Evolutionary conservation across 331 rosid genomes (phyloP), one percentile per base, ranked within the genome.

Genomic region (Ulmus americana): DNA sequence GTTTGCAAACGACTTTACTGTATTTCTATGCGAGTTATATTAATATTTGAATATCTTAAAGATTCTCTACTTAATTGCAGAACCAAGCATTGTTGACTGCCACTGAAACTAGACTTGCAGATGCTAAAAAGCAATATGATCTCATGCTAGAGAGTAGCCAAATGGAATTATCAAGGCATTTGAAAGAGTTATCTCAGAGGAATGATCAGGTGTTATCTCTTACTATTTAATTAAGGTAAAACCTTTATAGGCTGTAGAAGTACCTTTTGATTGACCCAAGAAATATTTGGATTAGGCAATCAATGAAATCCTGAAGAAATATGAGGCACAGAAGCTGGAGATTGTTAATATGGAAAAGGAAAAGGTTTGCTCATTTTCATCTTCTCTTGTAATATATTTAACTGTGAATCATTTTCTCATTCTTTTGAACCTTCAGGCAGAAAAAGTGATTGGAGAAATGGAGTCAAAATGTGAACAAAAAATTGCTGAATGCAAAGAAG

Each of bases 101-200:
- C 73, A 71, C 80, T 65, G 95, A 94, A 83, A 81, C 75, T 71
- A 89, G 77, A 76, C 90, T 87, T 47, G 63, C 72, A 42, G 97
- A 89, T 47, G 88, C 88, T 70, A 87, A 74, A 76, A 87, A 84
- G 73, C 88, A 94, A 68, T 85, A 83, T 59, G 86, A 94, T 74
- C 72, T 71, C 68, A 82, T 94, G 98, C 80, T 84, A 64, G 97
- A 94, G 69, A 81, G 71, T 74, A 84, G 89, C 64, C 90, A 87
- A 56, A 75, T 75, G 44, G 98, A 94, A 57, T 65, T 94, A 70
- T 89, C 95, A 41, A 85, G 82, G 84, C 95, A 94, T 79, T 82
- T 94, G 86, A 94, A 87, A 74, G 95, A 94, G 58, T 83, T 92
- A 73, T 92, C 97, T 64, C 95, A 72, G 73, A 83, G 91, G 82